A percentile compares a stretch with the other conserved stretches of the same genome.
Evolutionary conservation across 257 asterid species (phyloP).

Genomic region (Plectranthus barbatus): DNA sequence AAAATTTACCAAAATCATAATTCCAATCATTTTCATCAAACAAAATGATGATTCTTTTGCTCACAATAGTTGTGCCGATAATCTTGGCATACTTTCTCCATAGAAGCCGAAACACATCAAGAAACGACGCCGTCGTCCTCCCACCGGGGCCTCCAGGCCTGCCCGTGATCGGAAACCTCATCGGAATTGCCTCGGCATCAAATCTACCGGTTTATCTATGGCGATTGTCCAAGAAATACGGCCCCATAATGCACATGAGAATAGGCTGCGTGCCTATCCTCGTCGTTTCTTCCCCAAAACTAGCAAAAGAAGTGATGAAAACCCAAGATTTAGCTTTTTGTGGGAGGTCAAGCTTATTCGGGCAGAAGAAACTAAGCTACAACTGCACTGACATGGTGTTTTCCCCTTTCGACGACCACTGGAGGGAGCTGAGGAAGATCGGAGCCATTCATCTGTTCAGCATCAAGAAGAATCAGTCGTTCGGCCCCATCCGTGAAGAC

Average conservation of each 20-base stretch:
- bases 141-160: slow-evolving; percentile 21
- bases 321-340: slow-evolving; percentile 13
- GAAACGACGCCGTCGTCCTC: neutral
- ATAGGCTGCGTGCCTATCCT: neutral
- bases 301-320: slow-evolving; percentile 13
- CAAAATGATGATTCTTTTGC: neutral
- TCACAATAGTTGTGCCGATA: neutral
- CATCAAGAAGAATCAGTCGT: neutral
- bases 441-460: neutral
- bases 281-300: slow-evolving; percentile 7
- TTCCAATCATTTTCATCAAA: no score
- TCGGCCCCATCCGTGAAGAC: slow-evolving; percentile 5
- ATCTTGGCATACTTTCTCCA: neutral
- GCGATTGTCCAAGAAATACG: slow-evolving; percentile 12
- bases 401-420: neutral
- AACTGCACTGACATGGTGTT: neutral
- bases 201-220: neutral
- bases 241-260: slow-evolving; percentile 8
- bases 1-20: no score
- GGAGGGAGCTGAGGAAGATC: slow-evolving; percentile 15
- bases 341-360: neutral
- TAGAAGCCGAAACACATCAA: neutral
- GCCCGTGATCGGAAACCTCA: slow-evolving; percentile 23
- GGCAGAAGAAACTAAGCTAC: neutral
- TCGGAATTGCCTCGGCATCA: neutral